phyloP scores from a whole-genome alignment of 176 grass and related monocot species.

The Themeda triandra region DNA sequence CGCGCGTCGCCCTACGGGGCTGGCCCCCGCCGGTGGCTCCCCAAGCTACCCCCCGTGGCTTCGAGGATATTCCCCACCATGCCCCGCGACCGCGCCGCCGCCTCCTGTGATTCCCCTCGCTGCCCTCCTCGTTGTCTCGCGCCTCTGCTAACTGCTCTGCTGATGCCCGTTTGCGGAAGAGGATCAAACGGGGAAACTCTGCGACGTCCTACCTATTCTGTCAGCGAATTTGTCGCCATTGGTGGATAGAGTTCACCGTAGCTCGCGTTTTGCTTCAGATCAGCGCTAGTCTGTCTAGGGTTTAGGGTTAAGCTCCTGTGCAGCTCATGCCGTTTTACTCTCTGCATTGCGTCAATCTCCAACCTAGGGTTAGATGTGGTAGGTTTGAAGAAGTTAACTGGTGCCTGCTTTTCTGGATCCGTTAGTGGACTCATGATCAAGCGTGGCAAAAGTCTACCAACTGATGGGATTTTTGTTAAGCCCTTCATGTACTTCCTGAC shows the following conservation, averaged over 20 bases:
- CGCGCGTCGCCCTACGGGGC: slow-evolving; percentile 45
- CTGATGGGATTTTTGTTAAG: background rate
- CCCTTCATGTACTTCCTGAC: background rate
- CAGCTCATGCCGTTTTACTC: background rate
- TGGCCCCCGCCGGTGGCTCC: slow-evolving; percentile 18
- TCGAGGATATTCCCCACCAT: slow-evolving; percentile 34
- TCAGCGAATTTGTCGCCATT: background rate
- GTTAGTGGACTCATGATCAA: background rate
- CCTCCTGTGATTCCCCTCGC: slow-evolving; percentile 7
- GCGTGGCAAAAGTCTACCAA: background rate
- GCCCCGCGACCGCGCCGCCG: background rate
- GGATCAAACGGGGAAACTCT: background rate
- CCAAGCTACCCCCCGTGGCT: slow-evolving; percentile 6
- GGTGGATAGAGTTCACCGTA: background rate
- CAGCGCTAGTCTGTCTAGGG: background rate
- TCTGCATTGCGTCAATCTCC: background rate
- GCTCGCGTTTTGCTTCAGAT: background rate
- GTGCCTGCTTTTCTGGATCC: background rate
- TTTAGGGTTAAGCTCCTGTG: background rate
- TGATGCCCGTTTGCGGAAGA: background rate
- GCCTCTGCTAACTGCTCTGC: background rate
- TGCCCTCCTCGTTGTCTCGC: background rate
- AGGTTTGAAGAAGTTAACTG: background rate
- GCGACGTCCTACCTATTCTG: background rate
- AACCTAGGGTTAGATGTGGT: slow-evolving; percentile 16